Evolutionary conservation across 2,329 filamentous ascomycete species (phyloP).

Genomic region (Fusarium chaquense): DNA sequence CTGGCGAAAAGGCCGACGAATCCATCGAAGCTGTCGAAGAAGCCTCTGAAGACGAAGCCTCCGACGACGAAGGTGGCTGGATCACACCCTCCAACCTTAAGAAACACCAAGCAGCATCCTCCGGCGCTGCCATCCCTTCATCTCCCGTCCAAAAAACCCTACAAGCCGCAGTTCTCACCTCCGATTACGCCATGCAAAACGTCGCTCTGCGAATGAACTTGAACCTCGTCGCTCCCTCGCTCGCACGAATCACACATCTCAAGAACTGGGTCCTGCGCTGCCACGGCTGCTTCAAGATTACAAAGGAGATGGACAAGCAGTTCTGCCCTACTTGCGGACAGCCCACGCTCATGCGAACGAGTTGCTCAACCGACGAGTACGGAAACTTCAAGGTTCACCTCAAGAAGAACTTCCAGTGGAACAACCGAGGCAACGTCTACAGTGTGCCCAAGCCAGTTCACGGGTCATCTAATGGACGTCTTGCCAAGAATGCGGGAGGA

Average conservation of each 20-base stretch:
- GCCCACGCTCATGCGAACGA: slow-evolving; percentile 84
- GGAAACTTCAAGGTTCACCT: slow-evolving; percentile 88
- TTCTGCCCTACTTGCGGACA: slow-evolving; percentile 95
- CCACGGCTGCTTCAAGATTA: slow-evolving; percentile 90
- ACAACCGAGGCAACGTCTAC: slow-evolving; percentile 90
- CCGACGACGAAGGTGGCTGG: slow-evolving; percentile 79
- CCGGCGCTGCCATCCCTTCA: slow-evolving; percentile 57
- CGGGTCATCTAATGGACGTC: slow-evolving; percentile 83
- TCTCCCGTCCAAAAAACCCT: slow-evolving; percentile 72
- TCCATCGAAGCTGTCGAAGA: slow-evolving; percentile 48
- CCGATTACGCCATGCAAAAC: slow-evolving; percentile 98
- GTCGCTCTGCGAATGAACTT: slow-evolving; percentile 95
- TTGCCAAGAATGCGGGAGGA: slow-evolving; percentile 76
- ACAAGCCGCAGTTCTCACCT: slow-evolving; percentile 91
- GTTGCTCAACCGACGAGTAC: slow-evolving; percentile 83
- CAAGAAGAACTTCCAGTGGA: slow-evolving; percentile 96
- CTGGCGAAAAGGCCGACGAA: slow-evolving; percentile 34
- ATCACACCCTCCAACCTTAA: slow-evolving; percentile 95
- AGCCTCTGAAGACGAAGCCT: slow-evolving; percentile 60
- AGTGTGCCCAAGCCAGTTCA: slow-evolving; percentile 91
- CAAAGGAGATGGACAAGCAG: slow-evolving; percentile 86
- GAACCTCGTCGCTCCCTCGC: slow-evolving; percentile 81
- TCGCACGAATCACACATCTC: slow-evolving; percentile 84
- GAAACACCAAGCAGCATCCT: slow-evolving; percentile 80
- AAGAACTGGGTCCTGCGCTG: slow-evolving; percentile 93